A percentile compares a stretch with the other conserved stretches of the same genome.
phyloP scores from a whole-genome alignment of 208 protist genomes.

The Trypanosoma lewisi region DNA sequence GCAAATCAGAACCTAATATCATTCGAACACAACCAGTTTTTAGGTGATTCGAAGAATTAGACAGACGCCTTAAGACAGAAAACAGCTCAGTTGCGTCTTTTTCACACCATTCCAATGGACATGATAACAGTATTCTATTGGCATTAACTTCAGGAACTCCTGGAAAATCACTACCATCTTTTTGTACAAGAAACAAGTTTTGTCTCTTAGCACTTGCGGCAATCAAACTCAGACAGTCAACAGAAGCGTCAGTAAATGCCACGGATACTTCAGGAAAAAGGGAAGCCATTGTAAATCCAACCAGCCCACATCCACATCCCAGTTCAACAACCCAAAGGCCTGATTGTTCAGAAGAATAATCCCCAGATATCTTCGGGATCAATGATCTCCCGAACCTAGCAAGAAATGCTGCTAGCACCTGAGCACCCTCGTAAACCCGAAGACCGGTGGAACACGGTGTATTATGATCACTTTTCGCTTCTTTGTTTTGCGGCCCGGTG shows the following conservation, averaged over 20 bases:
- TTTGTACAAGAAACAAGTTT: conserved; percentile 1
- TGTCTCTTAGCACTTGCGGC: conserved; percentile 12
- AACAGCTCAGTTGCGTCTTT: conserved; percentile 22
- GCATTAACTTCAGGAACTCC: background rate
- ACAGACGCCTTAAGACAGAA: conserved; percentile 9
- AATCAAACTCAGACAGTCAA: conserved; percentile 47
- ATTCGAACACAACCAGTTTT: conserved; percentile 20
- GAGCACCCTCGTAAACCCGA: conserved; percentile 69
- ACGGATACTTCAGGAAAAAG: conserved; percentile 28
- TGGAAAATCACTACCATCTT: background rate
- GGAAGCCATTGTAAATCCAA: conserved; percentile 37
- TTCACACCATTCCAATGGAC: conserved; percentile 39
- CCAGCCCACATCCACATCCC: conserved; percentile 67
- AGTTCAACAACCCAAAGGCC: conserved; percentile 42
- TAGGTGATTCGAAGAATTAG: background rate
- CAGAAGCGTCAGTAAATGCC: conserved; percentile 57
- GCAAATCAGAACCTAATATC: conserved; percentile 62
- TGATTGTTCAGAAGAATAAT: background rate
- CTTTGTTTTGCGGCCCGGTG: conserved; percentile 19
- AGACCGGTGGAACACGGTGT: conserved; percentile 54
- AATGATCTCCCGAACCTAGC: conserved; percentile 30
- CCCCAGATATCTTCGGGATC: conserved; percentile 6
- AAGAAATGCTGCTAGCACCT: conserved; percentile 62
- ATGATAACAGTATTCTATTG: conserved; percentile 19
- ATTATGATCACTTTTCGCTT: background rate